Conservation (phyloP, 2,329 filamentous ascomycete genomes). For the Pyrenophora teres region DNA sequence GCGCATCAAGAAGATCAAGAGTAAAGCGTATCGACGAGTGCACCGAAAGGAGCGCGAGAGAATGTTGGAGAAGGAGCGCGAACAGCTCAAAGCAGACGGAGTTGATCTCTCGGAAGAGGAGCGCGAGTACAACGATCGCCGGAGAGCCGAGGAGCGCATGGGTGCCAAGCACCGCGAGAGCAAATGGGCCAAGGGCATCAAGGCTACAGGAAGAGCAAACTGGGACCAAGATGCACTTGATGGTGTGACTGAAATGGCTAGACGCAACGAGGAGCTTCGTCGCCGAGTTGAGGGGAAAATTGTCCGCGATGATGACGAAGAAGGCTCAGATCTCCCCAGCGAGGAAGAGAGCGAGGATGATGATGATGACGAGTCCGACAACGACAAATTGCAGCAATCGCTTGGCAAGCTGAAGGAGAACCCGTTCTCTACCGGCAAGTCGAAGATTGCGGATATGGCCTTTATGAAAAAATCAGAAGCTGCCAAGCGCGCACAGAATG, state of each 20-base stretch:
- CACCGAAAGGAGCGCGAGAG: constrained; percentile 78
- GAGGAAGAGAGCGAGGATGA: constrained; percentile 61
- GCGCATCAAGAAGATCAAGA: constrained; percentile 99
- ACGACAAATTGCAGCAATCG: constrained; percentile 40
- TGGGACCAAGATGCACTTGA: constrained; percentile 88
- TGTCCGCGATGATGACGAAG: constrained; percentile 55
- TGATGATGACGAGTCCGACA: constrained; percentile 65
- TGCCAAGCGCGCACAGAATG: constrained; percentile 75
- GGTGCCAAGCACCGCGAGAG: constrained; percentile 83
- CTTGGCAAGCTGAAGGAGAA: constrained; percentile 48
- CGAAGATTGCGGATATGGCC: constrained; percentile 79
- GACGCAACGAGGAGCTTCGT: constrained; percentile 79
- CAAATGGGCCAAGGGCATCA: constrained; percentile 88
- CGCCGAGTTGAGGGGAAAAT: constrained; percentile 76
- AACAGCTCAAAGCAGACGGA: constrained; percentile 63
- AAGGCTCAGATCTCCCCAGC: constrained; percentile 54
- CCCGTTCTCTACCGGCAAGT: constrained; percentile 62
- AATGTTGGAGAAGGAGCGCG: constrained; percentile 61
- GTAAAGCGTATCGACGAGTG: constrained; percentile 89
- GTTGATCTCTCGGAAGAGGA: constrained; percentile 68
- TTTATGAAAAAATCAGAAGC: constrained; percentile 94
- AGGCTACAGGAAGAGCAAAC: constrained; percentile 75
- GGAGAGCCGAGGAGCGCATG: constrained; percentile 82
- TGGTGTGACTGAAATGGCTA: constrained; percentile 79
- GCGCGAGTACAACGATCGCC: constrained; percentile 69